A percentile compares a stretch with the other conserved stretches of the same genome.
Evolutionary conservation across 129 eudicot genomes (phyloP).

Genomic region (Helianthus tuberosus): DNA sequence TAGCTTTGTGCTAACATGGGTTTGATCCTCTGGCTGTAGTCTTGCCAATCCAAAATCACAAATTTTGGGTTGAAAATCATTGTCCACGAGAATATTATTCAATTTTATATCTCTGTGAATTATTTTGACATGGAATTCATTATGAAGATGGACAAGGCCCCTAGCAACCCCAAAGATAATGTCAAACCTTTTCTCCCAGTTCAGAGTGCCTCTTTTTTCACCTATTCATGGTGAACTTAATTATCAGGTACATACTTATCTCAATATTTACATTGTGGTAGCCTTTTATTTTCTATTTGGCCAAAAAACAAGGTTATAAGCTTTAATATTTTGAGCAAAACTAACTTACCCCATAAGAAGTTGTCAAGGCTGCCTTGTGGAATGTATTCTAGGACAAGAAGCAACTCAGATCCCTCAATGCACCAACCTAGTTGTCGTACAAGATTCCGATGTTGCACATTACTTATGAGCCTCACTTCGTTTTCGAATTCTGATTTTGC

Average conservation of each 20-base stretch:
- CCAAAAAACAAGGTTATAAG: neutral
- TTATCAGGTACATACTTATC: neutral
- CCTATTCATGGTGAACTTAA: slow-evolving; percentile 2
- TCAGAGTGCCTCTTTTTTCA: slow-evolving; percentile 32
- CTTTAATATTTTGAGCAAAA: neutral
- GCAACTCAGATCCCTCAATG: slow-evolving; percentile 50
- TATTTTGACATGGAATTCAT: slow-evolving; percentile 49
- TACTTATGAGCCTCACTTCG: slow-evolving; percentile 63
- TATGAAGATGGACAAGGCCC: slow-evolving; percentile 59
- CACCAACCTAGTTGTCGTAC: slow-evolving; percentile 61
- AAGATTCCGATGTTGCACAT: slow-evolving; percentile 67
- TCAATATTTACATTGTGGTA: neutral
- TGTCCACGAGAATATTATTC: slow-evolving; percentile 50
- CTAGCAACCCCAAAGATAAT: slow-evolving; percentile 54
- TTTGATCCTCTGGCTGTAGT: slow-evolving; percentile 51
- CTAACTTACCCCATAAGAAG: slow-evolving; percentile 51
- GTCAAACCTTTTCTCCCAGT: slow-evolving; percentile 52
- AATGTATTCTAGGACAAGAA: slow-evolving; percentile 63
- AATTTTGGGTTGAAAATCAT: slow-evolving; percentile 56
- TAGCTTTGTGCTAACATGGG: slow-evolving; percentile 47
- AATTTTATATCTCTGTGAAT: slow-evolving; percentile 59
- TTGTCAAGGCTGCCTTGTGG: slow-evolving; percentile 68
- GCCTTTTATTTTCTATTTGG: neutral
- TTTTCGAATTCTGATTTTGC: slow-evolving; percentile 51
- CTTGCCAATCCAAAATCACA: slow-evolving; percentile 71